phyloP scores from a whole-genome alignment of 2,329 filamentous ascomycete species.

The Xylaria digitata region DNA sequence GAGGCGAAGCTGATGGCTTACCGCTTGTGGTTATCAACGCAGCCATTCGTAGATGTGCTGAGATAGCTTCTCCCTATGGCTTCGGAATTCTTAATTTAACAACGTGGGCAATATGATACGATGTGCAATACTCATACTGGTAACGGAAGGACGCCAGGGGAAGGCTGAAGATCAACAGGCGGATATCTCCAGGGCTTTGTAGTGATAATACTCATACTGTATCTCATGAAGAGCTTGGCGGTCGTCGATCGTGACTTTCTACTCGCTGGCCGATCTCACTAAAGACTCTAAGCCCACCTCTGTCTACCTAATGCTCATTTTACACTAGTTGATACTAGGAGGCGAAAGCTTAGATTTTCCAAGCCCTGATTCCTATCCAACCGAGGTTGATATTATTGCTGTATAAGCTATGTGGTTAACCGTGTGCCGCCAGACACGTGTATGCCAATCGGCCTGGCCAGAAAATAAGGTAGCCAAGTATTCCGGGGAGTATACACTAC shows the following conservation, averaged over 20 bases:
- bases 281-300: not conserved
- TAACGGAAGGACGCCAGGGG: constrained; percentile 23
- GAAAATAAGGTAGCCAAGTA: not conserved
- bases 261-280: not conserved
- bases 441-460: not conserved
- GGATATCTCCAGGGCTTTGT: constrained; percentile 7
- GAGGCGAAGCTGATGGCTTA: not conserved
- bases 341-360: not conserved
- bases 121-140: constrained; percentile 23
- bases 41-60: not conserved
- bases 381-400: not conserved
- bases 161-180: constrained; percentile 19
- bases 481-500: not conserved
- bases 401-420: not conserved
- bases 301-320: no score
- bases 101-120: constrained; percentile 1
- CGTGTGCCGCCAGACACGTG: not conserved
- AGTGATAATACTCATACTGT: constrained; percentile 1
- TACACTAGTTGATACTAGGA: no score
- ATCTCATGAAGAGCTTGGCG: constrained; percentile 15
- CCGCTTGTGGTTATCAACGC: constrained; percentile 7
- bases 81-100: not conserved
- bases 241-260: constrained; percentile 25
- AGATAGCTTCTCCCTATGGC: not conserved
- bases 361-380: not conserved